Percentiles rank a stretch among this genome's conserved stretches.
phyloP scores from a whole-genome alignment of 768 basidiomycete genomes.

The Dentipellis sp. region DNA sequence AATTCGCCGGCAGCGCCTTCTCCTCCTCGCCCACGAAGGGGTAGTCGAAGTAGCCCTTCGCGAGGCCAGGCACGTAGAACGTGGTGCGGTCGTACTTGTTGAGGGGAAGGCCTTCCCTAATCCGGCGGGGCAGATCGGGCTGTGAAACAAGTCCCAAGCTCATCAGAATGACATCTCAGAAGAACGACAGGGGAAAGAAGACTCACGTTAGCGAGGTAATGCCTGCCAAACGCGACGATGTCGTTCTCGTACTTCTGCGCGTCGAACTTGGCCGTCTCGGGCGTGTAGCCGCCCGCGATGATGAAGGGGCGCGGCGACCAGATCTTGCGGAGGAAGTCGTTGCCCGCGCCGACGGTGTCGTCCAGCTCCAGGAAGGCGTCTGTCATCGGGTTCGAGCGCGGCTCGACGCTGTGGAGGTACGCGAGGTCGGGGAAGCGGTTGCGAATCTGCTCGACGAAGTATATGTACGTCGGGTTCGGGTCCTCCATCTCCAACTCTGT shows the following conservation, averaged over 20 bases:
- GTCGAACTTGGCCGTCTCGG: constrained; percentile 11
- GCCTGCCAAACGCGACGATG: background rate
- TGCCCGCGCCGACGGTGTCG: constrained; percentile 2
- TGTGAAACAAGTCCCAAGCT: background rate
- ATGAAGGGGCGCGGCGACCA: constrained; percentile 14
- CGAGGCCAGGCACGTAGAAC: background rate
- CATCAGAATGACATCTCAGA: background rate
- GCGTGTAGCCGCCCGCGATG: constrained; percentile 17
- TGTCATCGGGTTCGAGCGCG: background rate
- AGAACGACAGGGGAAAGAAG: background rate
- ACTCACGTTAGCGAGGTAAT: background rate
- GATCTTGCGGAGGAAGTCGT: constrained; percentile 19
- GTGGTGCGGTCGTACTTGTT: background rate
- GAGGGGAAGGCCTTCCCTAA: background rate
- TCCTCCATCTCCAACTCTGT: constrained; percentile 14
- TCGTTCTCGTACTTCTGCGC: constrained; percentile 7
- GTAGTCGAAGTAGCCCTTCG: background rate
- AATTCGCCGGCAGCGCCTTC: no score
- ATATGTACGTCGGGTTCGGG: constrained; percentile 16
- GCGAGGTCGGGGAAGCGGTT: constrained; percentile 12
- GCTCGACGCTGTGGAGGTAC: background rate
- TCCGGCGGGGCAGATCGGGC: background rate
- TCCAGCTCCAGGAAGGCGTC: background rate
- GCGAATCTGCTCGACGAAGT: constrained; percentile 16
- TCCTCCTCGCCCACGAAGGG: background rate